Base-by-base conservation (phyloP, 2,329 filamentous ascomycete genomes). In the Coniochaeta sp. region DNA sequence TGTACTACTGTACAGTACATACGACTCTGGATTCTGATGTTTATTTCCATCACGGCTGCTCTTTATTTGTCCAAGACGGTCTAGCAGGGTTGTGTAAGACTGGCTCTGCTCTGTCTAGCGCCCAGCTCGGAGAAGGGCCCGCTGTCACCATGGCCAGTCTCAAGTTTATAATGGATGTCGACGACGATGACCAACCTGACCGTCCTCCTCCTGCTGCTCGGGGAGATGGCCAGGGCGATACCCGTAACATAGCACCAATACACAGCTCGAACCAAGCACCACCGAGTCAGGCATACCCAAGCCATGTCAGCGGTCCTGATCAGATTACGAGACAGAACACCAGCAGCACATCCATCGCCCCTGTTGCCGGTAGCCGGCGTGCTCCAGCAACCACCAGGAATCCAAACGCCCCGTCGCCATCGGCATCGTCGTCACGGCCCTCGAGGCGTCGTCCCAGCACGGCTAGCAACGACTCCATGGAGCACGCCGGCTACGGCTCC, bases 151-250 rank as follows among this genome's bases (percentile, higher is more conserved):
- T 84, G 81, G 76, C 80, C 65, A 81, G 79, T 68, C 76, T 84
- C 65, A 78, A 77, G 67, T 80, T 80, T 67, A 84, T 84, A 70
- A 83, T 84, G 78, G 81, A 83, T 70, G 73, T 76, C 67, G 78
- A 80, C 67, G 79, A 82, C 66, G 79, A 82, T 66, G 79, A 80
- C 66, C 73, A 76, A 63, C 70, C 70, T 62, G 73, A 76, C 64
- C 69, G 61, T 60, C 65, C 60, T 57, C 71, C 70, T 68, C 65
- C 72, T 68, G 71, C 70, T 68, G 66, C 72, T 68, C 73, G 75
- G 77, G 80, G 78, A 77, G 81, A 72, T 73, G 72, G 74, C 67
- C 71, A 71, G 64, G 71, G 72, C 67, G 70, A 77, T 67, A 69
- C 67, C 65, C 74, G 72, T 70, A 72, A 3, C 12, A 24, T 47